Base-by-base conservation (phyloP, 257 asterid genomes). In the Rubia yunnanensis region DNA sequence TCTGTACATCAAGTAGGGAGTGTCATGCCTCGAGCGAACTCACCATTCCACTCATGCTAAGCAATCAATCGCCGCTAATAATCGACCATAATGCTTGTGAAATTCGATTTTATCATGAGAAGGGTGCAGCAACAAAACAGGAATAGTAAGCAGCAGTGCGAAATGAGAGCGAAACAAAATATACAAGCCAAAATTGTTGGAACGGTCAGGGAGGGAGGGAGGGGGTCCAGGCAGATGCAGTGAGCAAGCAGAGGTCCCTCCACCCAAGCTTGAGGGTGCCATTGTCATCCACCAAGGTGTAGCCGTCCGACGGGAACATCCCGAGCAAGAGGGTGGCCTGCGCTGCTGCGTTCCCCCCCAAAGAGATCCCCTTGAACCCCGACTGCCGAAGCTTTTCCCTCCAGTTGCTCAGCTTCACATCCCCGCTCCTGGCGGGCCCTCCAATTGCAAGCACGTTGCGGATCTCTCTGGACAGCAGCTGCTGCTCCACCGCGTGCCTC, bases 231-330 rank as follows among this genome's bases (percentile, higher is more conserved):
- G 97, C 99, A 1, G 99, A 94, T 38, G 97, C 99, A 65, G 96
- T 94, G 34, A 94, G 91, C 88, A 90, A 81, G 83, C 97, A 94
- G 36, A 94, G 92, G 74, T 94, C 99, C 83, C 88, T 89, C 99
- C 99, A 94, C 3, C 99, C 99, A 44, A 92, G 96, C 63, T 92
- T 94, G 54, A 94, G 90, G 14, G 96, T 79, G 5, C 97, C 99
- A 46, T 85, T 86, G 68, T 94, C 99, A 85, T 94, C 99, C 27
- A 90, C 95, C 60, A 94, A 65, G 0, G 99, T 94, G 79, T 94
- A 94, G 2, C 99, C 97, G 61, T 88, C 95, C 0, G 94, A 89
- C 0, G 94, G 96, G 73, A 94, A 94, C 99, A 94, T 88, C 3
- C 96, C 97, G 2, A 94, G 95, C 72, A 94, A 70, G 18, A 94